Conservation (phyloP, 2,329 filamentous ascomycete species). For the Zymoseptoria pseudotritici region DNA sequence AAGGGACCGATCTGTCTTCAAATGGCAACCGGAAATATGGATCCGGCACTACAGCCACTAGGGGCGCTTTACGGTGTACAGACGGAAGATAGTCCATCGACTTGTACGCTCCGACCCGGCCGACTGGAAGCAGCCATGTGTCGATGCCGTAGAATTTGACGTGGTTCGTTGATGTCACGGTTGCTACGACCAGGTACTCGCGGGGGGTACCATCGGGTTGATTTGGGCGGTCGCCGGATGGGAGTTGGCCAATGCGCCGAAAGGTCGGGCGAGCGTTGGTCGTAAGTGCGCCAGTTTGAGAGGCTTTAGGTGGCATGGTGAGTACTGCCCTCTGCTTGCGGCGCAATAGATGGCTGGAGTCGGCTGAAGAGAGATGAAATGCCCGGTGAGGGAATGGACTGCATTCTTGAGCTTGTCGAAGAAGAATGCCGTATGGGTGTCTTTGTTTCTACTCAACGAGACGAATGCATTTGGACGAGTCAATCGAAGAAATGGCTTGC, state of each 20-base stretch:
- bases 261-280: not conserved
- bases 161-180: not conserved
- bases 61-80: not conserved
- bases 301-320: not conserved
- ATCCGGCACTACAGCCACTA: not conserved
- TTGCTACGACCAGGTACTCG: not conserved
- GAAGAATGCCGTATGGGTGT: not conserved
- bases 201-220: not conserved
- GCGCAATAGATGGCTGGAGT: not conserved
- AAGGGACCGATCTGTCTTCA: not conserved
- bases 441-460: not conserved
- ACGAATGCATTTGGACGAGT: not conserved
- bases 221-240: not conserved
- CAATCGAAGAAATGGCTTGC: not conserved
- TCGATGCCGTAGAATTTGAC: not conserved
- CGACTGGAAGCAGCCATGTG: not conserved
- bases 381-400: too few species aligned
- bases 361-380: too few species aligned
- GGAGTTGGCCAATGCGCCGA: not conserved
- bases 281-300: too few species aligned
- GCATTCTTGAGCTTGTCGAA: too few species aligned
- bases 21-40: not conserved
- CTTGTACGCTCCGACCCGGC: not conserved
- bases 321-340: not conserved
- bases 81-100: not conserved